Conservation (phyloP, 441 rosid genomes). For the Pelargonium myrrhifolium region DNA sequence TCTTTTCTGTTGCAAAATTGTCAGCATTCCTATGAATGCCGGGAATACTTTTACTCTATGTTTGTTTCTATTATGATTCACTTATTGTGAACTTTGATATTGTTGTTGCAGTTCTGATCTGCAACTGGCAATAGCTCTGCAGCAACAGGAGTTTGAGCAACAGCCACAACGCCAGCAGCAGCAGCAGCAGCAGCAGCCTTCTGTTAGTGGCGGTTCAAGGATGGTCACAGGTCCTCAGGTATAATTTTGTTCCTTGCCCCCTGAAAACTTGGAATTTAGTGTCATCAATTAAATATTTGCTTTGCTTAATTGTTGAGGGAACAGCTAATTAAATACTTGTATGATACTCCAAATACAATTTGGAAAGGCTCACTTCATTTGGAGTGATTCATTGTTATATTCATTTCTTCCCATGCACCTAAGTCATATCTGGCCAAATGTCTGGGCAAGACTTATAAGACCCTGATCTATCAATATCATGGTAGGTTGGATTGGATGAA, state of each 20-base stretch:
- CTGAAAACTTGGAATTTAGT: not conserved
- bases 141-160: slow-evolving; percentile 88
- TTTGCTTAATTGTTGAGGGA: not conserved
- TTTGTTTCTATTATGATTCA: slow-evolving; percentile 2
- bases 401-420: not conserved
- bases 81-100: slow-evolving; percentile 9
- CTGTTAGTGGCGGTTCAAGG: slow-evolving; percentile 43
- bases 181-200: slow-evolving; percentile 35
- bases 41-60: not conserved
- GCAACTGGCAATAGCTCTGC: slow-evolving; percentile 90
- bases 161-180: slow-evolving; percentile 60
- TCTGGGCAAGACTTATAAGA: not conserved
- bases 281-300: not conserved
- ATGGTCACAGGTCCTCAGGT: slow-evolving; percentile 89
- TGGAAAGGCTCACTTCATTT: not conserved
- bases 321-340: not conserved
- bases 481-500: not conserved
- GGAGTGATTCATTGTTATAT: not conserved
- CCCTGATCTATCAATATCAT: not conserved
- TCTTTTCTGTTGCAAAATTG: not conserved
- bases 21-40: not conserved
- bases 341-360: not conserved
- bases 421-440: not conserved
- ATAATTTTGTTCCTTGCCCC: slow-evolving; percentile 7
- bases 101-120: slow-evolving; percentile 70